Evolutionary conservation across 768 basidiomycete genomes (phyloP).

Genomic region (Lactarius akahatsu): DNA sequence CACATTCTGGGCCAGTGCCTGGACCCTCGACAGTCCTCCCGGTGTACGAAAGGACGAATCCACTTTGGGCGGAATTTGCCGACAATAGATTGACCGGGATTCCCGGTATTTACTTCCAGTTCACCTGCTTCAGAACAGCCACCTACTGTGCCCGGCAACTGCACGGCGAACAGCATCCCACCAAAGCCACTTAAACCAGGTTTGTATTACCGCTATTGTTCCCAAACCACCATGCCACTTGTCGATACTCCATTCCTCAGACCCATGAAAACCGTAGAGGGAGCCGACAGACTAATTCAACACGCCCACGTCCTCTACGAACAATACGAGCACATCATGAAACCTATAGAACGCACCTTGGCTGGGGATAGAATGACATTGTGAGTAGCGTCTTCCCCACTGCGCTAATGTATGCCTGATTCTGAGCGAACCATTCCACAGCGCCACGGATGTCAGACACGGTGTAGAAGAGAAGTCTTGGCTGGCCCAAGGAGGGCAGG

Average conservation of each 20-base stretch:
- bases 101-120: not conserved
- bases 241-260: not conserved
- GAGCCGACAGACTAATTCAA: not conserved
- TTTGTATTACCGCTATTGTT: not conserved
- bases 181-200: not conserved
- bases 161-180: not conserved
- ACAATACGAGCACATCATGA: not conserved
- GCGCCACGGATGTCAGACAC: conserved; percentile 8
- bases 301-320: not conserved
- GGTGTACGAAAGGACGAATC: not conserved
- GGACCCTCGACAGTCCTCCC: not conserved
- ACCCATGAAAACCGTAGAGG: conserved; percentile 2
- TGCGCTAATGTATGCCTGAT: not conserved
- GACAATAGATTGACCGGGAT: not conserved
- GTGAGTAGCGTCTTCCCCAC: not conserved
- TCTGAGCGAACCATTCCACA: not conserved
- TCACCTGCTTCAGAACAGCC: not conserved
- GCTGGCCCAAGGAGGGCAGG: not conserved
- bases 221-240: not conserved
- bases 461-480: conserved; percentile 5
- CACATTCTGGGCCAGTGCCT: not conserved
- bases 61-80: not conserved
- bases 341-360: not conserved
- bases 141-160: not conserved
- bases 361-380: not conserved